phyloP scores from a whole-genome alignment of 2,329 filamentous ascomycete species.

The Neonectria hederae region DNA sequence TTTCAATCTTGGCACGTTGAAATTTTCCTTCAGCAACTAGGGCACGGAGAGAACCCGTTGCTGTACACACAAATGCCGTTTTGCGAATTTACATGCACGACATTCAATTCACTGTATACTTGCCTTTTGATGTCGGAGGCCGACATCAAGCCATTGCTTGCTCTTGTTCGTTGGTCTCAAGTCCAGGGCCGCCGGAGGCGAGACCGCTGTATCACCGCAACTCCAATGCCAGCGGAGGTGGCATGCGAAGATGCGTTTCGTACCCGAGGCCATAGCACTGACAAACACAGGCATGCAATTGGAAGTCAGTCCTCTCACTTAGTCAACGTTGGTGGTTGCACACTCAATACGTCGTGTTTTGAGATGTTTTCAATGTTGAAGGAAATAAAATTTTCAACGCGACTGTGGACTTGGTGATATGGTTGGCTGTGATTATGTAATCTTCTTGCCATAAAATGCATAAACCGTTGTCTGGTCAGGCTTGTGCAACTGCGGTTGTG shows the following conservation, averaged over 20 bases:
- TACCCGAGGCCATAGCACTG: neutral
- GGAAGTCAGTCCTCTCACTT: neutral
- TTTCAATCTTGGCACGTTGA: constrained; percentile 64
- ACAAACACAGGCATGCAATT: constrained; percentile 5
- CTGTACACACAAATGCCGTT: constrained; percentile 70
- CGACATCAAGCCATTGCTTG: constrained; percentile 4
- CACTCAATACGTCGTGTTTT: neutral
- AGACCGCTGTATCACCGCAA: neutral
- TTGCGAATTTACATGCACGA: constrained; percentile 31
- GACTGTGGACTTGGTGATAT: constrained; percentile 27
- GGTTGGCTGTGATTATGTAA: constrained; percentile 32
- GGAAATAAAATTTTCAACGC: constrained; percentile 25
- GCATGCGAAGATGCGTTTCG: neutral
- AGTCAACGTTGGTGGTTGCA: neutral
- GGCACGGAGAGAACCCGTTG: constrained; percentile 61
- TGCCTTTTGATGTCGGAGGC: constrained; percentile 10
- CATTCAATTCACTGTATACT: constrained; percentile 17
- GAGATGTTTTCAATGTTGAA: constrained; percentile 2
- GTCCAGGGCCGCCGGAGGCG: neutral
- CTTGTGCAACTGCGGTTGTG: too few species aligned
- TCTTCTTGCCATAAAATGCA: neutral
- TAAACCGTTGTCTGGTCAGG: too few species aligned
- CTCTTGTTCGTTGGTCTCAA: constrained; percentile 2
- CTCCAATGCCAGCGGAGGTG: neutral
- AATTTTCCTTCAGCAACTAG: constrained; percentile 65